These are phyloP conservation scores for Entrophospora sp. DNA, from an alignment of 192 early-diverging fungal genomes.

Conservation along the genomic window DNA sequence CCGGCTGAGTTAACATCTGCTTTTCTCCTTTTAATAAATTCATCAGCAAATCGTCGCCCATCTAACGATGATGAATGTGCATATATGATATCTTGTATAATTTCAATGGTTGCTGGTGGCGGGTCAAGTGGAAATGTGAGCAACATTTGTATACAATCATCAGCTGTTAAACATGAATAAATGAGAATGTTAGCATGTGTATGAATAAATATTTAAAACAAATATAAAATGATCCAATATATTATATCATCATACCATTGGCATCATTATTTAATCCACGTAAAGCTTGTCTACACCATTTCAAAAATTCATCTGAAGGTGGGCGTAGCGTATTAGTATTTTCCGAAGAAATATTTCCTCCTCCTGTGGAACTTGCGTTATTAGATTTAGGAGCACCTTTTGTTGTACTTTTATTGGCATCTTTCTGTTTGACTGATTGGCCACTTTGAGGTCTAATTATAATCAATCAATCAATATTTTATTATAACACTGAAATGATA, in stretches of 20 bases:
- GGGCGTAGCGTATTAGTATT: slow-evolving; percentile 23
- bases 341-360: slow-evolving; percentile 22
- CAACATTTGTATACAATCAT: slow-evolving; percentile 71
- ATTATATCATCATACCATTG: slow-evolving; percentile 33
- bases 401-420: too few species aligned
- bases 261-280: slow-evolving; percentile 45
- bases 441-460: too few species aligned
- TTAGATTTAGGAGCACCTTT: background rate
- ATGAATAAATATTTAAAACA: background rate
- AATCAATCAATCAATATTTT: too few species aligned
- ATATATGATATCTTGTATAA: slow-evolving; percentile 68
- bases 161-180: slow-evolving; percentile 24
- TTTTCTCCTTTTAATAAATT: slow-evolving; percentile 68
- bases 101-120: slow-evolving; percentile 55
- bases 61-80: slow-evolving; percentile 64
- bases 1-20: slow-evolving; percentile 51
- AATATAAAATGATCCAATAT: background rate
- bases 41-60: slow-evolving; percentile 68
- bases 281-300: slow-evolving; percentile 62
- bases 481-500: too few species aligned
- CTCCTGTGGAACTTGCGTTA: background rate
- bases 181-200: background rate
- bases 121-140: slow-evolving; percentile 63
- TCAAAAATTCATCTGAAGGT: slow-evolving; percentile 59
- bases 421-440: too few species aligned